Percentiles rank a stretch among this genome's conserved stretches.
phyloP scores from a whole-genome alignment of 2,329 filamentous ascomycete species.

The Aspergillus spinulosporus region DNA sequence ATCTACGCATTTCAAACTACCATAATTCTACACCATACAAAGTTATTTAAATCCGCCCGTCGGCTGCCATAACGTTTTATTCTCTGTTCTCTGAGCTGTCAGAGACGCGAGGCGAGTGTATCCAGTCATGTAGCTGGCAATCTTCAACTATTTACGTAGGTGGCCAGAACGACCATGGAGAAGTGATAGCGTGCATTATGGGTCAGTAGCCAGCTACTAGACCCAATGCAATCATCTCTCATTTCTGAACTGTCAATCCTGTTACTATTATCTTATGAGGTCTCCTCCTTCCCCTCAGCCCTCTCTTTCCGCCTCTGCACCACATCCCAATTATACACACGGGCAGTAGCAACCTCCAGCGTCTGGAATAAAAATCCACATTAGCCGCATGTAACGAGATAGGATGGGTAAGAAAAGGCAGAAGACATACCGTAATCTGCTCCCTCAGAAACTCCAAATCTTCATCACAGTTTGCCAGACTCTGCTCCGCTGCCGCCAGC shows the following conservation, averaged over 20 bases:
- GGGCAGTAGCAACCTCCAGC: slow-evolving; percentile 90
- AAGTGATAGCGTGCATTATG: not conserved
- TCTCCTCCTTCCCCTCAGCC: slow-evolving; percentile 47
- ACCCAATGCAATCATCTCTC: not conserved
- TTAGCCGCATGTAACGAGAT: not conserved
- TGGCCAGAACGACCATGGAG: slow-evolving; percentile 5
- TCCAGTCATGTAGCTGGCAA: not conserved
- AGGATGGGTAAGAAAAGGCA: no score
- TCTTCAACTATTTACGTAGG: not conserved
- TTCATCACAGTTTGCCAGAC: slow-evolving; percentile 85
- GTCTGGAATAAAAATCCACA: slow-evolving; percentile 59
- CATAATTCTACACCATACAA: not conserved
- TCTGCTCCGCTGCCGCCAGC: slow-evolving; percentile 74
- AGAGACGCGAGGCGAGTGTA: not conserved
- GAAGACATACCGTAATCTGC: slow-evolving; percentile 78
- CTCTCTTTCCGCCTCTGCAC: slow-evolving; percentile 93
- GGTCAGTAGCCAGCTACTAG: slow-evolving; percentile 14
- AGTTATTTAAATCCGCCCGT: no score
- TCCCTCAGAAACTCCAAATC: slow-evolving; percentile 93
- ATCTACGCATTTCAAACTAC: no score
- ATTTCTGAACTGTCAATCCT: slow-evolving; percentile 41
- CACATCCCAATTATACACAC: slow-evolving; percentile 99
- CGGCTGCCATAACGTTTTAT: not conserved
- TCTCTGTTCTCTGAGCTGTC: slow-evolving; percentile 4
- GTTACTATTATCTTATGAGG: slow-evolving; percentile 27